Evolutionary conservation across 2,329 filamentous ascomycete species (phyloP).

Genomic region (Phyllosticta citribraziliensis): DNA sequence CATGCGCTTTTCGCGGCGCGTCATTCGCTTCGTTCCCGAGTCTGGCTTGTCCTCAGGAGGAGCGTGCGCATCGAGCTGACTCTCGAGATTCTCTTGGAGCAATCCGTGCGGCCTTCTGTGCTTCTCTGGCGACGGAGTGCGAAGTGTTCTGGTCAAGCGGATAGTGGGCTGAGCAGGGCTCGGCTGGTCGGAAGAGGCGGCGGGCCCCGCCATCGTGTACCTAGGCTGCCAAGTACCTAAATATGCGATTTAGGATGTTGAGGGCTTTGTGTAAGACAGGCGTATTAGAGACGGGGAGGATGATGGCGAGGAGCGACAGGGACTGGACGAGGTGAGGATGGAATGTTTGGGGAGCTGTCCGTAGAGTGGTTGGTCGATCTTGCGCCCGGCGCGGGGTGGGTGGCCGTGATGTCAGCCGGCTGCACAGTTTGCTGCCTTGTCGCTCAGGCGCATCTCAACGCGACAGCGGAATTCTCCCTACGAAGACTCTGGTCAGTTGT

Average conservation of each 20-base stretch:
- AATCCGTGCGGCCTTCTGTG: constrained; percentile 43
- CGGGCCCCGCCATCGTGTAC: not conserved
- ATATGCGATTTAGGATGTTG: not conserved
- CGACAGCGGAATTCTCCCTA: not conserved
- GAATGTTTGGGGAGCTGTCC: not conserved
- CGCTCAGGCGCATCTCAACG: not conserved
- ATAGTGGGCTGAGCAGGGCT: not conserved
- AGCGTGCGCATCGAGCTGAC: constrained; percentile 13
- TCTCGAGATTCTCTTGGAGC: constrained; percentile 28
- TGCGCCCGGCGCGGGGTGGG: not conserved
- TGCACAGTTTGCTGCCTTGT: not conserved
- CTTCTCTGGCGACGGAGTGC: constrained; percentile 19
- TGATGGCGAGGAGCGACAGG: not conserved
- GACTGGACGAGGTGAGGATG: not conserved
- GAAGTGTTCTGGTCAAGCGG: not conserved
- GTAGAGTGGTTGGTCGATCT: not conserved
- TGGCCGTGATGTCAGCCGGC: not conserved
- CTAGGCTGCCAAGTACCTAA: not conserved
- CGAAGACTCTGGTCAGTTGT: not conserved
- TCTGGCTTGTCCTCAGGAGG: constrained; percentile 20
- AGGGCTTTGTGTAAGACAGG: not conserved
- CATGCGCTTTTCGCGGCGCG: constrained; percentile 30
- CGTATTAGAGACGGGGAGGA: not conserved
- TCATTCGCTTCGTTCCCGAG: constrained; percentile 22
- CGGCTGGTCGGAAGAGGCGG: not conserved